Evolutionary conservation across 352 stramenopile genomes (phyloP), one percentile per base, ranked within the genome.

Genomic region (Globisporangium apiculatum): DNA sequence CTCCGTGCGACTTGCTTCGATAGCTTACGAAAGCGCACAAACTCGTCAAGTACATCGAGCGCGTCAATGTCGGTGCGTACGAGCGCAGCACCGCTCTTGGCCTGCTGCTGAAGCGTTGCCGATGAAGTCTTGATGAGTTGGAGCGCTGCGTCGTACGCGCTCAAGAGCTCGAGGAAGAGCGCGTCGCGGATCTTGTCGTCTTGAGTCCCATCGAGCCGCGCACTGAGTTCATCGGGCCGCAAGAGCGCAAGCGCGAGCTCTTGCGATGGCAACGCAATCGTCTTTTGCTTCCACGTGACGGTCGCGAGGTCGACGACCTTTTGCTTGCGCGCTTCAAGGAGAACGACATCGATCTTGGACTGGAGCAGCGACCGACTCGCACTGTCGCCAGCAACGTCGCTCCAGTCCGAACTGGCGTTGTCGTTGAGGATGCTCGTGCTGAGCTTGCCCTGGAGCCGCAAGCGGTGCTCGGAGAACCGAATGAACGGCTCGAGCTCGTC

Each of bases 401-500:
- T 83, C 66, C 72, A 72, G 64, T 91, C 79, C 17, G 83, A 51
- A 18, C 73, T 65, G 24, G 65, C 72, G 31, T 65, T 68, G 31
- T 73, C 67, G 2, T 61, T 59, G 7, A 68, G 61, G 7, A 57
- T 73, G 10, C 64, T 66, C 38, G 47, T 57, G 53, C 69, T 77
- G 36, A 73, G 55, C 57, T 79, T 78, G 51, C 76, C 78, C 52
- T 83, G 78, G 17, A 90, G 66, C 8, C 69, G 68, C 46, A 94
- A 60, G 51, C 83, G 81, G 66, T 94, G 83, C 70, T 94, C 79
- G 42, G 77, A 94, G 65, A 91, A 94, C 45, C 83, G 81, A 52
- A 94, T 88, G 55, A 94, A 91, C 24, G 83, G 83, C 63, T 89
- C 79, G 49, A 94, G 65, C 64, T 94, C 81, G 35, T 89, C 77